Percentiles rank a stretch among this genome's conserved stretches.
phyloP scores from a whole-genome alignment of 495 filamentous ascomycete genomes.

The Chaetomium fimeti region DNA sequence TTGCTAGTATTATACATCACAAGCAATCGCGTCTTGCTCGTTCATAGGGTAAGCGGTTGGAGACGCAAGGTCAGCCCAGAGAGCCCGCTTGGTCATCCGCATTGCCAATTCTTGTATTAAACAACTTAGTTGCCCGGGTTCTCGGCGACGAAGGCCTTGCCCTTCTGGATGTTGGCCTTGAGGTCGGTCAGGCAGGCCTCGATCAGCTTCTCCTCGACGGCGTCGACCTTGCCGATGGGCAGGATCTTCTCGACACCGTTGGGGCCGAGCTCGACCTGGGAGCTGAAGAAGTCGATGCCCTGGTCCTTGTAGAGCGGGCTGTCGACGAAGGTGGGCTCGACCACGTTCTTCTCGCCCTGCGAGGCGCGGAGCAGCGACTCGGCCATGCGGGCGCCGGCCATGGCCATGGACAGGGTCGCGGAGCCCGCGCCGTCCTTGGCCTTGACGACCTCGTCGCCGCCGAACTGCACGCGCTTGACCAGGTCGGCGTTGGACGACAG shows the following conservation, averaged over 20 bases:
- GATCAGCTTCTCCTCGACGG: constrained; percentile 84
- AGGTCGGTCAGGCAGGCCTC: constrained; percentile 81
- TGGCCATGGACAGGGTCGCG: constrained; percentile 98
- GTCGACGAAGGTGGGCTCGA: constrained; percentile 97
- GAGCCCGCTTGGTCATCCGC: not conserved
- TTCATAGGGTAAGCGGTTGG: not conserved
- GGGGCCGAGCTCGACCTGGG: constrained; percentile 89
- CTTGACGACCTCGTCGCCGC: constrained; percentile 98
- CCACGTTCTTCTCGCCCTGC: constrained; percentile 88
- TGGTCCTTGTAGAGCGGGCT: constrained; percentile 96
- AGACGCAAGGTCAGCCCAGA: not conserved
- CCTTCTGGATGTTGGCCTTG: constrained; percentile 71
- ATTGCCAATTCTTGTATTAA: too few relatives aligned
- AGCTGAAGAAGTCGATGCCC: constrained; percentile 93
- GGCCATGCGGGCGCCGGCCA: constrained; percentile 96
- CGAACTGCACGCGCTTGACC: constrained; percentile 95
- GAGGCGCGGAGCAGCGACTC: constrained; percentile 90
- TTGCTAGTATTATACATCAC: constrained; percentile 17
- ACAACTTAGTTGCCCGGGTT: constrained; percentile 56
- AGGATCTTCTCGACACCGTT: constrained; percentile 93
- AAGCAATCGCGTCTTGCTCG: not conserved
- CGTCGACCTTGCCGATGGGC: constrained; percentile 75
- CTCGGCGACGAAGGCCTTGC: constrained; percentile 49
- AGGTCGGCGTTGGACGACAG: constrained; percentile 74
- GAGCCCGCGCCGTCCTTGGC: constrained; percentile 98